These are phyloP conservation scores for Zymoseptoria pseudotritici DNA, from an alignment of 2,329 filamentous ascomycete genomes.

Conservation along the genomic window DNA sequence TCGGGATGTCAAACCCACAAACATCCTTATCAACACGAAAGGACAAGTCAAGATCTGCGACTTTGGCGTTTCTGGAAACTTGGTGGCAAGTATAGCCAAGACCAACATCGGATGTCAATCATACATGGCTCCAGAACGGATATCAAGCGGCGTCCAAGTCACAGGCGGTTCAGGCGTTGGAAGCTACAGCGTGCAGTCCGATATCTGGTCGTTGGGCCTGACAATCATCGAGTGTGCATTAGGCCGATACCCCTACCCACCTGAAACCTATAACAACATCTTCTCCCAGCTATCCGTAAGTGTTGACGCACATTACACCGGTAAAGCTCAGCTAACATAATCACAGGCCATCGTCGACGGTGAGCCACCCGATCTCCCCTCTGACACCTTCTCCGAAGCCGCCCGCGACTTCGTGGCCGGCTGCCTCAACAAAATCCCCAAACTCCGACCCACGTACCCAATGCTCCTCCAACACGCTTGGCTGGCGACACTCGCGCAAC, in stretches of 20 bases:
- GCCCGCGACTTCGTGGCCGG: slow-evolving; percentile 81
- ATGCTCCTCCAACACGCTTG: slow-evolving; percentile 85
- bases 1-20: slow-evolving; percentile 97
- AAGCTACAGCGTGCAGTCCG: slow-evolving; percentile 94
- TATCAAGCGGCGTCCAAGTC: slow-evolving; percentile 75
- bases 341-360: slow-evolving; percentile 90
- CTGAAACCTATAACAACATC: slow-evolving; percentile 95
- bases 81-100: slow-evolving; percentile 95
- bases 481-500: slow-evolving; percentile 69
- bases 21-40: slow-evolving; percentile 82
- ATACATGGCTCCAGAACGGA: slow-evolving; percentile 97
- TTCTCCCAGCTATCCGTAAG: slow-evolving; percentile 94
- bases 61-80: slow-evolving; percentile 92
- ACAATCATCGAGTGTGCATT: slow-evolving; percentile 94
- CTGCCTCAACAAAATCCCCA: slow-evolving; percentile 88
- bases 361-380: slow-evolving; percentile 81
- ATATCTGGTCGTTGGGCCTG: slow-evolving; percentile 93
- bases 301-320: slow-evolving; percentile 22
- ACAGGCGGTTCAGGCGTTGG: slow-evolving; percentile 64
- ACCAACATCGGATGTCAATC: slow-evolving; percentile 99
- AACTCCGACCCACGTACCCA: slow-evolving; percentile 85
- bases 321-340: slow-evolving; percentile 14
- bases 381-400: slow-evolving; percentile 66
- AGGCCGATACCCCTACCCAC: slow-evolving; percentile 91
- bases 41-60: slow-evolving; percentile 98